Base-by-base conservation (phyloP, 2,329 filamentous ascomycete species). In the Ophiobolus disseminans region DNA sequence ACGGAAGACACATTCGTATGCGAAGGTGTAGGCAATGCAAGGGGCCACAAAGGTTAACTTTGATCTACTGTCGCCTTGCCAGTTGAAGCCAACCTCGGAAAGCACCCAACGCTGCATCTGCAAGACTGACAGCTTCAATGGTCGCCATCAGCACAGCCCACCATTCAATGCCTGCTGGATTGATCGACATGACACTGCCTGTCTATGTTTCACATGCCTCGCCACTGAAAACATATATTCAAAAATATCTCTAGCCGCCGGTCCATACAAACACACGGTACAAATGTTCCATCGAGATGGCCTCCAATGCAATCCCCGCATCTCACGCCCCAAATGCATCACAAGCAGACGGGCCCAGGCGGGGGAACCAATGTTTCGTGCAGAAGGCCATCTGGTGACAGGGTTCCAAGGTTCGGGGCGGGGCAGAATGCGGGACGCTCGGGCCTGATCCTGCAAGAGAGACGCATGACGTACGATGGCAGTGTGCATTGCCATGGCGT, bases 331-430 rank as follows among this genome's bases (percentile, higher is more conserved):
- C 37, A 16, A 19, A 38, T 22, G 25, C 14, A 39, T 52, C 44
- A 47, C 40, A 44, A 52, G 44, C 35, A 19, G 40, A 26, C 36
- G 40, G 34, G 41, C 17, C 19, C 13, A 30, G 13, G 21, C n/a
- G 23, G 25, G 39, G 47, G 30, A 50, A n/a, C 50, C 50, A 50
- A 54, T 50, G 7, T 21, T 14, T 40, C 37, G n/a, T n/a, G n/a
- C n/a, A n/a, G n/a, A 36, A 22, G 42, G 16, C 10, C 14, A 17
- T 34, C 21, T 14, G 13, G 25, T 34, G 40, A 46, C 50, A n/a
- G 34, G 40, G 31, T 45, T 46, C 41, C 42, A 48, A 35, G 50
- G 42, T 50, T 47, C 37, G 20, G 50, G 32, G 47, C 47, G 47
- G 42, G 42, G 42, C 46, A 45, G 21, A 17, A 20, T 38, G n/a